Percentiles rank a stretch among this genome's conserved stretches.
Evolutionary conservation across 257 asterid genomes (phyloP).

Genomic region (Fraxinus cuspidata): DNA sequence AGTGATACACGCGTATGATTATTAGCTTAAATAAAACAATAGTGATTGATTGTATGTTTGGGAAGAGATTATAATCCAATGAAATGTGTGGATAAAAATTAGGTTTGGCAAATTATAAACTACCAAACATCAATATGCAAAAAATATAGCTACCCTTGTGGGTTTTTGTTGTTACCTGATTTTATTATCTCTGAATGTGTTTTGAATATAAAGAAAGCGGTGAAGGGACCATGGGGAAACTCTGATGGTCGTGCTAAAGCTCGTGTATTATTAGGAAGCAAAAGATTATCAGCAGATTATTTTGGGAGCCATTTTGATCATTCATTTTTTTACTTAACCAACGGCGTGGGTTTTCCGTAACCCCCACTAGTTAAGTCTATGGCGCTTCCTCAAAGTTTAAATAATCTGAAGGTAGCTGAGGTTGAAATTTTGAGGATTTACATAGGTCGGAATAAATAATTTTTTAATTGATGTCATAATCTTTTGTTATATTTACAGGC

Average conservation of each 20-base stretch:
- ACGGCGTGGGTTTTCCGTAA: constrained; percentile 32
- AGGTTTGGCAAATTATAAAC: no score
- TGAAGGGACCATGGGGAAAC: constrained; percentile 41
- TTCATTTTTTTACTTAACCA: constrained; percentile 23
- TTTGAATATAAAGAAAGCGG: constrained; percentile 49
- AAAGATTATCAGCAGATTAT: constrained; percentile 41
- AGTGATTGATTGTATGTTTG: not conserved
- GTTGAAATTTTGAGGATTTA: constrained; percentile 15
- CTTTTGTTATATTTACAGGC: constrained; percentile 34
- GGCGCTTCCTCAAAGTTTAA: not conserved
- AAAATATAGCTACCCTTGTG: constrained; percentile 4
- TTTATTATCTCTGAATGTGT: not conserved
- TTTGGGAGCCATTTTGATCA: constrained; percentile 27
- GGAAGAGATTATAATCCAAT: no score
- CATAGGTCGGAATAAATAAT: not conserved
- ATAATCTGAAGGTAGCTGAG: not conserved
- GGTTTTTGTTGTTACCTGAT: not conserved
- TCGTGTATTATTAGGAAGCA: constrained; percentile 37
- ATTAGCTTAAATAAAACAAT: constrained; percentile 2
- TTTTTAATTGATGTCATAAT: constrained; percentile 18
- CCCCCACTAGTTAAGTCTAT: not conserved
- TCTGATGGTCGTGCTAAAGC: constrained; percentile 28
- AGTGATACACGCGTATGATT: not conserved
- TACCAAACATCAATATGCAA: not conserved
- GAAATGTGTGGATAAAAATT: no score